Base-by-base conservation (phyloP, 2,329 filamentous ascomycete species). In the Ilyonectria mors-panacis region DNA sequence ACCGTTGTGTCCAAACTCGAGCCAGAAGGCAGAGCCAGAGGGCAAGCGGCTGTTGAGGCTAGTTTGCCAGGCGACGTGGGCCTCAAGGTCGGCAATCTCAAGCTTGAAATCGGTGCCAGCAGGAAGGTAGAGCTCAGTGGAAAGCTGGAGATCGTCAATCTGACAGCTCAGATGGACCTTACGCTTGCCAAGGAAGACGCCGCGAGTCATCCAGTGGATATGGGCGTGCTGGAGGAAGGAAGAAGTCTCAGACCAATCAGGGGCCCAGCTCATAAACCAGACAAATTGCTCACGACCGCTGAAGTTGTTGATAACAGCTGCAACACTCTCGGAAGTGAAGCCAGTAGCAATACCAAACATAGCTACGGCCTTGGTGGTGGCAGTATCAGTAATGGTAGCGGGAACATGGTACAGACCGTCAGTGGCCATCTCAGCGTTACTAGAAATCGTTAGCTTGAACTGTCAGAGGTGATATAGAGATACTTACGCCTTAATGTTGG, bases 231-330 rank as follows among this genome's bases (percentile, higher is more conserved):
- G 59, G 5, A 71, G 67, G 59, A 68, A 71, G 26, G 44, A 51
- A 13, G 62, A 66, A 13, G 69, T 70, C 47, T 64, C 55, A 9
- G 69, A 70, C 69, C 69, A 71, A n/a, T 59, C 42, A 10, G 63
- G 65, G 26, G 67, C 69, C 69, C 69, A 71, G 19, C 69, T 55
- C 7, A 71, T 62, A 33, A 71, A 71, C 69, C 69, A 71, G 17
- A 71, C 69, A 10, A 71, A 63, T 56, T 71, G 69, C 48, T 71
- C 69, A 17, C 69, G 69, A 4, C 69, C 69, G 26, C 53, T 51
- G 12, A 71, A 71, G 23, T 42, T 62, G 44, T 71, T 71, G 55
- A 71, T 71, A 37, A 71, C 56, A 12, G 33, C 69, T 2, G 69
- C 69, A n/a, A 71, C 69, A 12, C 59, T 68, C 21, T 70, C 65